Conservation (phyloP, 129 eudicot genomes). For the Centaurea solstitialis region DNA sequence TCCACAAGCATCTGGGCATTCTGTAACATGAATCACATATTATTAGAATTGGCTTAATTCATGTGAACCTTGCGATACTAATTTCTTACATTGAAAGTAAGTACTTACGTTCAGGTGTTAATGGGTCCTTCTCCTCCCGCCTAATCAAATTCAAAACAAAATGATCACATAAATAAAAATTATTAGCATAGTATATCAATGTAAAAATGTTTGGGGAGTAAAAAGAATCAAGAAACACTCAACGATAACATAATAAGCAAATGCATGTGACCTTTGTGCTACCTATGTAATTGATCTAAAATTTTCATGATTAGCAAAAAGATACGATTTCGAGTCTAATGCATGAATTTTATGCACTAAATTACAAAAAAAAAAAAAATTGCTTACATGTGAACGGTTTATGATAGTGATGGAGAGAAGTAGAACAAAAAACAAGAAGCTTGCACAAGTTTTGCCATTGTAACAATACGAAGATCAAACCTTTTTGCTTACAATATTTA, state of each 20-base stretch:
- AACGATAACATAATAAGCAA: too few species aligned
- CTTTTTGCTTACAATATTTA: not conserved
- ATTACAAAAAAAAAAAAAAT: too few species aligned
- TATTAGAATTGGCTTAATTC: not conserved
- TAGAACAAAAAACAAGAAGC: constrained; percentile 16
- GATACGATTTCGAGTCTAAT: too few species aligned
- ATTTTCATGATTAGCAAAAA: too few species aligned
- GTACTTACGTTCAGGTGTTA: constrained; percentile 23
- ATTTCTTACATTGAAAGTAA: too few species aligned
- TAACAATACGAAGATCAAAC: not conserved
- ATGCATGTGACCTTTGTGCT: too few species aligned
- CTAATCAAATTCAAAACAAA: not conserved
- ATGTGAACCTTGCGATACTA: not conserved
- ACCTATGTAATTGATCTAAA: too few species aligned
- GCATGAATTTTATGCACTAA: too few species aligned
- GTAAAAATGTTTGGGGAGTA: not conserved
- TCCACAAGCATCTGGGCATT: too few species aligned
- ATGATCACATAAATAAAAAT: not conserved
- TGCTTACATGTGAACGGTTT: constrained; percentile 19
- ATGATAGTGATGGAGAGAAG: not conserved
- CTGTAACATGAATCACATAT: too few species aligned
- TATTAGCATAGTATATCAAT: not conserved
- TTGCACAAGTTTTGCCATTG: constrained; percentile 26
- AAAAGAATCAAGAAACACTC: too few species aligned
- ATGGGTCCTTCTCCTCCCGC: constrained; percentile 32